These are phyloP conservation scores for Dendrocalamus sinicus DNA, from an alignment of 176 grass and related monocot genomes.

Conservation along the genomic window DNA sequence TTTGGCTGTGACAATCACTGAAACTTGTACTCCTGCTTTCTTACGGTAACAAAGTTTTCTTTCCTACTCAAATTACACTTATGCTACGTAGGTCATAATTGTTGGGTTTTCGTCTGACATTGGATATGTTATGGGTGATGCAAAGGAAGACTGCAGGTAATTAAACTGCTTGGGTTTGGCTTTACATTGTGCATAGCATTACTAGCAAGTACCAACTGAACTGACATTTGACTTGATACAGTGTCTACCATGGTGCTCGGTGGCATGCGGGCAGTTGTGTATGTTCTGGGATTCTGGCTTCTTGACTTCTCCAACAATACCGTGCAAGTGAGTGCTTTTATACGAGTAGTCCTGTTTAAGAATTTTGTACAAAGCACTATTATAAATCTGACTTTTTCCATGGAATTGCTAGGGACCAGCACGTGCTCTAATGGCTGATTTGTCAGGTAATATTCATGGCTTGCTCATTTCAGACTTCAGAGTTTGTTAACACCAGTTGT, in stretches of 20 bases:
- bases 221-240: constrained; percentile 35
- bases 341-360: constrained; percentile 12
- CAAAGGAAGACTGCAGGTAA: constrained; percentile 81
- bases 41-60: neutral
- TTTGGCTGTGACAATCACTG: constrained; percentile 55
- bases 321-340: constrained; percentile 63
- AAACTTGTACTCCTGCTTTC: constrained; percentile 1
- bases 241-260: constrained; percentile 72
- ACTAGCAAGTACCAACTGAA: constrained; percentile 14
- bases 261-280: constrained; percentile 86
- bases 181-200: neutral
- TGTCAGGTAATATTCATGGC: constrained; percentile 58
- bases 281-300: constrained; percentile 92
- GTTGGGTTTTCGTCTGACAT: constrained; percentile 91
- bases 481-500: neutral
- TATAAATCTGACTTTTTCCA: constrained; percentile 16
- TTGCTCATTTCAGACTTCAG: constrained; percentile 18
- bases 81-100: constrained; percentile 58
- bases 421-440: constrained; percentile 90
- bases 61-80: neutral
- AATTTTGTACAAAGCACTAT: neutral
- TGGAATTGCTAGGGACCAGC: constrained; percentile 67
- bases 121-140: constrained; percentile 72
- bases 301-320: constrained; percentile 94
- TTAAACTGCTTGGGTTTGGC: neutral